Evolutionary conservation across 2,329 filamentous ascomycete species (phyloP), one percentile per base, ranked within the genome.

Genomic region (Raffaelea ambrosiae): DNA sequence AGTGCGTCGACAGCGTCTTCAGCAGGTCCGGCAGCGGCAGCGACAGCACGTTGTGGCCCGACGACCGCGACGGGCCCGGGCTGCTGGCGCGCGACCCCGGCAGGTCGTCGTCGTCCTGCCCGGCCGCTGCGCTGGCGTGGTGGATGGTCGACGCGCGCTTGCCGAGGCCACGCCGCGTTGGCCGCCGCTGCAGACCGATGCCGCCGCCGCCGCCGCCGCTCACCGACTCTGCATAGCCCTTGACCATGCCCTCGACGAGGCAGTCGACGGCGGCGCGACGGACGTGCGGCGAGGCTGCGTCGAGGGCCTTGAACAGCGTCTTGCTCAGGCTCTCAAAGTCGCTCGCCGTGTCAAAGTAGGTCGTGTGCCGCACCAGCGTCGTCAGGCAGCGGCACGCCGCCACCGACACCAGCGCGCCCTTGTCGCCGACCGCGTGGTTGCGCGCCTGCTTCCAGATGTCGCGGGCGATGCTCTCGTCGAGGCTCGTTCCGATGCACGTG

Each of bases 371-470:
- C 20, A 86, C 69, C 43, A 97, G 69, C 47, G 81, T 73, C 59
- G 86, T 84, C 53, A 98, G 68, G 61, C 88, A 94, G 54, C 81
- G 81, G 59, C 86, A 94, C 9, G 88, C 86, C 48, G 81, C 79
- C 16, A 84, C 77, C 61, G 95, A 81, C 8, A 91, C 89, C 31
- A 95, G 74, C 3, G 81, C 74, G 4, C 88, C 86, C 65, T 93
- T 97, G 64, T 98, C 94, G 51, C 74, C 75, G 0, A 81, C 75
- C 23, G 85, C 85, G 56, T 85, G 77, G 63, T 76, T 88, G 53
- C 93, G 82, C 22, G 83, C 84, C 62, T 91, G 86, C 65, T 96
- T 98, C 88, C 89, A 97, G 16, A 94, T 79, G 62, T 96, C 90
- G 59, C 89, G 81, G n/a, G 86, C 86, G 35, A 90, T 74, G 47